Percentiles rank a stretch among this genome's conserved stretches.
Conservation (phyloP, 1,139 yeast species). For the Yamadazyma spencermartinsiae region DNA sequence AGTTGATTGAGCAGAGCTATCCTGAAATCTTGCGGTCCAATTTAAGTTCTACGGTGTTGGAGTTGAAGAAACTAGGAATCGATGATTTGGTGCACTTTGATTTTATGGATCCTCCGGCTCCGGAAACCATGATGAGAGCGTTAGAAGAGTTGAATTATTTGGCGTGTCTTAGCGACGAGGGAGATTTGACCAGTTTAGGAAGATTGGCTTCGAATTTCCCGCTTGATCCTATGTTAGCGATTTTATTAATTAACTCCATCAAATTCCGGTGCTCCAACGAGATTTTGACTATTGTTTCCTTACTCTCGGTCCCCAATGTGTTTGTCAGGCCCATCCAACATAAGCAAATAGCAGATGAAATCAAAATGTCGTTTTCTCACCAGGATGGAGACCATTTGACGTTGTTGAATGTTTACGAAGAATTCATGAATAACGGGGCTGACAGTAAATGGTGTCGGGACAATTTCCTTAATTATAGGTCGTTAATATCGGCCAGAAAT, state of each 20-base stretch:
- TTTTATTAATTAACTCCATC: constrained; percentile 84
- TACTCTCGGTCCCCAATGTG: constrained; percentile 91
- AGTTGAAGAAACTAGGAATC: constrained; percentile 88
- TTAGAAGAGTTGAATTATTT: constrained; percentile 90
- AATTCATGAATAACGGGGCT: constrained; percentile 58
- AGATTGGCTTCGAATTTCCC: constrained; percentile 92
- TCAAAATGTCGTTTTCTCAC: constrained; percentile 84
- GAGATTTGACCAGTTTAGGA: constrained; percentile 85
- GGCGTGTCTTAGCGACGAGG: constrained; percentile 89
- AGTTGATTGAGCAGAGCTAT: constrained; percentile 89
- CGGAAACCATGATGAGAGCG: constrained; percentile 99
- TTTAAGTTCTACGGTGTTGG: constrained; percentile 87
- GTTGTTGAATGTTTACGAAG: constrained; percentile 82
- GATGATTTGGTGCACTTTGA: constrained; percentile 97
- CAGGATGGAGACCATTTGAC: constrained; percentile 96
- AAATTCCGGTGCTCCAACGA: constrained; percentile 87
- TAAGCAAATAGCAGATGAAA: constrained; percentile 88
- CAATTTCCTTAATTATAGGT: constrained; percentile 79
- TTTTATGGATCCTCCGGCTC: constrained; percentile 99
- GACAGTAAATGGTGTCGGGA: constrained; percentile 94
- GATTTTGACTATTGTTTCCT: constrained; percentile 82
- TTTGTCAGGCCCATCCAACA: constrained; percentile 92
- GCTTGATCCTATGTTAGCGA: constrained; percentile 93
- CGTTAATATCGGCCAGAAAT: constrained; percentile 78
- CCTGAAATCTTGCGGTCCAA: constrained; percentile 94